phyloP scores from a whole-genome alignment of 2,329 filamentous ascomycete genomes.

The Dactylellina sp. region DNA sequence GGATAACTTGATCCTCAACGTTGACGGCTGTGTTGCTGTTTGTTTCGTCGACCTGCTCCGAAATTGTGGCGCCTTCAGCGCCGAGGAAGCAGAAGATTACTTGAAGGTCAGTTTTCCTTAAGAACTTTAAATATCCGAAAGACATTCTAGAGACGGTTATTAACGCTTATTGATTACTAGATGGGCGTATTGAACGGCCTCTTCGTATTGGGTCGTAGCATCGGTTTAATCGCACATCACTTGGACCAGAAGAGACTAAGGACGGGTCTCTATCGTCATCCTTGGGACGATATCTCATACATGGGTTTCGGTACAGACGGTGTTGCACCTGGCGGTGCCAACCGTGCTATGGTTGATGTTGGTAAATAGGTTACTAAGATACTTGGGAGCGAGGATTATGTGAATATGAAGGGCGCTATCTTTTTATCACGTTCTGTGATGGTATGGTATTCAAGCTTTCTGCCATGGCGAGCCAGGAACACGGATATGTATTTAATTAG shows the following conservation, averaged over 20 bases:
- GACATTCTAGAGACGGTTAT: no score
- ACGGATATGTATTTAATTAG: constrained; percentile 26
- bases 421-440: constrained; percentile 4
- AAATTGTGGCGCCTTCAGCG: constrained; percentile 96
- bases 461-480: neutral
- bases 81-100: constrained; percentile 98
- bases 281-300: constrained; percentile 98
- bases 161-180: constrained; percentile 59
- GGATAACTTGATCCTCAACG: constrained; percentile 99
- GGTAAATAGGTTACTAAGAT: constrained; percentile 25
- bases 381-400: neutral
- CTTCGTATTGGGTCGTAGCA: constrained; percentile 95
- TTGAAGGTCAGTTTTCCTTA: constrained; percentile 68
- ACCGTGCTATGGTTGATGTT: constrained; percentile 88
- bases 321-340: constrained; percentile 79
- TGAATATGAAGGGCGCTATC: neutral
- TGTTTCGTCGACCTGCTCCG: constrained; percentile 98
- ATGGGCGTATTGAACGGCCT: constrained; percentile 99
- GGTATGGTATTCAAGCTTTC: neutral
- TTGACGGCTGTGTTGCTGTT: constrained; percentile 96
- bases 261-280: constrained; percentile 98
- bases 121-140: no score
- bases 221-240: constrained; percentile 99
- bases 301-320: constrained; percentile 83
- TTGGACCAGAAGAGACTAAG: constrained; percentile 99